Evolutionary conservation across 805 yeast species (phyloP).

Genomic region (Saccharomyces eubayanus): DNA sequence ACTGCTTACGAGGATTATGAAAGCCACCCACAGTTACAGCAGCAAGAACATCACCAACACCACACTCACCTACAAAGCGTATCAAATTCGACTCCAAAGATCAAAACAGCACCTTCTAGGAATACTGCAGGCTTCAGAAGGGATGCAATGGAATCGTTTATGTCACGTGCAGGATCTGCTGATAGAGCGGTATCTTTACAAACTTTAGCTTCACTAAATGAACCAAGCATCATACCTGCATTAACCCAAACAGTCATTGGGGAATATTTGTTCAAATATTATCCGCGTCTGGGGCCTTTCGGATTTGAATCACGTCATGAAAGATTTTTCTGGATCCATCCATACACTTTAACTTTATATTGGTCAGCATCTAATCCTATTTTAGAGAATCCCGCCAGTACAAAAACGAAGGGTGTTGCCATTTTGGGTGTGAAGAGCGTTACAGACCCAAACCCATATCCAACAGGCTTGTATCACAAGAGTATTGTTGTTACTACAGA

Average conservation of each 20-base stretch:
- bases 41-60: neutral
- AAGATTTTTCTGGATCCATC: conserved; percentile 94
- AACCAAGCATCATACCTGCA: conserved; percentile 69
- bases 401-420: conserved; percentile 70
- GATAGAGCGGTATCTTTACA: conserved; percentile 35
- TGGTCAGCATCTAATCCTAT: conserved; percentile 85
- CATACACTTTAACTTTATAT: conserved; percentile 80
- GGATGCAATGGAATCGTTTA: neutral
- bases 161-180: conserved; percentile 16
- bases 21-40: conserved; percentile 4
- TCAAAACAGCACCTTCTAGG: conserved; percentile 2
- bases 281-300: conserved; percentile 65
- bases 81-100: neutral
- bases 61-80: neutral
- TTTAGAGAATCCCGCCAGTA: conserved; percentile 53
- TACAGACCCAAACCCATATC: conserved; percentile 77
- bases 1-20: conserved; percentile 27
- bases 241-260: conserved; percentile 92
- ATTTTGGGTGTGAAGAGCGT: conserved; percentile 72
- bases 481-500: conserved; percentile 69
- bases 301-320: conserved; percentile 75
- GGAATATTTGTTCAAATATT: conserved; percentile 79
- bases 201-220: conserved; percentile 58
- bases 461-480: conserved; percentile 81
- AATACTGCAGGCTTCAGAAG: neutral